phyloP scores from a whole-genome alignment of 345 rosid genomes.

The Punica granatum region DNA sequence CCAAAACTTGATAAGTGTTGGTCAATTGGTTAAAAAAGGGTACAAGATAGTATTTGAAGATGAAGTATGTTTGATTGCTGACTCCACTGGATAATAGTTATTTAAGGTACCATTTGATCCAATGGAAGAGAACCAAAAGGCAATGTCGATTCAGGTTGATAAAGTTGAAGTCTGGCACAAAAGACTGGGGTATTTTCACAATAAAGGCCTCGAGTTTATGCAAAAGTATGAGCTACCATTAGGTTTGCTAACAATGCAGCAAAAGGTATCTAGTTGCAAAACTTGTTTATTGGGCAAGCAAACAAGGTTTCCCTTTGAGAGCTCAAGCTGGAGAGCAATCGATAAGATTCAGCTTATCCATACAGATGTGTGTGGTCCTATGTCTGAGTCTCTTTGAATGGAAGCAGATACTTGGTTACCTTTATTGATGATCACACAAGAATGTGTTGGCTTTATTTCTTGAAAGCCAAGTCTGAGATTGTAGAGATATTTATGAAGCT shows the following conservation, averaged over 20 bases:
- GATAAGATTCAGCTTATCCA: constrained; percentile 10
- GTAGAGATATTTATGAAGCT: not conserved
- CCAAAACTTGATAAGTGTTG: not conserved
- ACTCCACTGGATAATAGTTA: not conserved
- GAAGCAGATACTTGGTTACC: not conserved
- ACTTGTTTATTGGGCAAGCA: constrained; percentile 5
- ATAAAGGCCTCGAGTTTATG: not conserved
- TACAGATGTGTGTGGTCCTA: constrained; percentile 1
- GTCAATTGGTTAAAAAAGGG: not conserved
- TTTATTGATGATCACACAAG: constrained; percentile 10
- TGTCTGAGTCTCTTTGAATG: constrained; percentile 1
- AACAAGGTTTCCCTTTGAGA: not conserved
- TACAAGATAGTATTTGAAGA: too few species aligned
- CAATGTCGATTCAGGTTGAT: too few species aligned
- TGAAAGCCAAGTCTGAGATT: not conserved
- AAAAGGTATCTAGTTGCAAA: not conserved
- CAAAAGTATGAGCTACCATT: not conserved
- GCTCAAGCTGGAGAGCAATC: constrained; percentile 1
- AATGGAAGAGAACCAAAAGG: not conserved
- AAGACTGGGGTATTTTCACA: not conserved
- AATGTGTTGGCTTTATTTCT: too few species aligned
- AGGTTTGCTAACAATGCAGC: not conserved
- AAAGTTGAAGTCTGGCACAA: not conserved
- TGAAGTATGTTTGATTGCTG: too few species aligned
- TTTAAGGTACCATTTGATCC: not conserved